Base-by-base conservation (phyloP, 805 yeast species). In the Lipomyces spencermartinsiae region DNA sequence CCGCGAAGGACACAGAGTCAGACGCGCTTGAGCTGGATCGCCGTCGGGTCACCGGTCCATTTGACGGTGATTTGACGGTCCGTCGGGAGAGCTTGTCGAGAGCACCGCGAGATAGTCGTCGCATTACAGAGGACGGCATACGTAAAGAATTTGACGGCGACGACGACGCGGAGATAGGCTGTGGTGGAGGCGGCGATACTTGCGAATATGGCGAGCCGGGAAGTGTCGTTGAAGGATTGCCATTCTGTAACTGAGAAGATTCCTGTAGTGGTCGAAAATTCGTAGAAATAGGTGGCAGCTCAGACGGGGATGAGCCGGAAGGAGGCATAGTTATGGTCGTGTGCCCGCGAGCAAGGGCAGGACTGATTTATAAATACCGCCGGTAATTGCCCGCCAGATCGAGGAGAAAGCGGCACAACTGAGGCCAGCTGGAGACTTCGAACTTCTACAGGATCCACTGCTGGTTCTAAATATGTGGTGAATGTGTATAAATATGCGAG, bases 81-180 rank as follows among this genome's bases (percentile, higher is more conserved):
- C 65, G 46, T 22, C 65, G 60, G 34, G 70, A 43, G 34, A 70
- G 49, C 53, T 59, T 62, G 57, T 66, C 71, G 61, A 70, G 33
- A 14, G 73, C 73, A 16, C 73, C 73, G 31, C 72, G 70, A 14
- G 73, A 69, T 10, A 70, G 71, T 29, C 73, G 58, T 16, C 73
- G 67, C 61, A 70, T 66, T n/a, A 66, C 9, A 19, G 65, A 55
- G 51, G 68, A 29, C 16, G 71, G 64, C 25, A 49, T 46, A 4
- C 64, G 68, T 43, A 60, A 19, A 10, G 68, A 33, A 2, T 43
- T n/a, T n/a, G 61, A 34, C 34, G 68, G 61, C n/a, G 68, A 64
- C 31, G 53, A 4, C 46, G 66, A 43, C 3, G 51, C 2, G 16
- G 64, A 35, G 31, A 43, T 53, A 14, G n/a, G n/a, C 31, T 5